Evolutionary conservation across 345 rosid genomes (phyloP), one percentile per base, ranked within the genome.

Genomic region (Dimocarpus longan): DNA sequence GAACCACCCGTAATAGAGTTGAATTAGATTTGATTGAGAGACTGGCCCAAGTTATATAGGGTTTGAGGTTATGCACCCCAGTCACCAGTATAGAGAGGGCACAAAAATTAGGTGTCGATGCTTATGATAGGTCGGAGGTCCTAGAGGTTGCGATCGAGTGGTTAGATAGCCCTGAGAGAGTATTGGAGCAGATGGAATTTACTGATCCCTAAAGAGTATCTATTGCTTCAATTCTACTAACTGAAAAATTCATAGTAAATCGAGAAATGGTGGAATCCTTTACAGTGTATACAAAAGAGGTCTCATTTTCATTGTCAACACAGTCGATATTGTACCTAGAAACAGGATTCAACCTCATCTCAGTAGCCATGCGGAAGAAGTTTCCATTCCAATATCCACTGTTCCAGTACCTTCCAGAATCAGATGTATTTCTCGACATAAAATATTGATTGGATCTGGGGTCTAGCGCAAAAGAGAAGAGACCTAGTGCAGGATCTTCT

Each of bases 401-500:
- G 2, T 77, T 77, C 97, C 97, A 91, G 71, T 75, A 92, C 28
- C 0, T 15, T 4, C 28, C 28, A 26, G 28, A 26, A 0, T 13
- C 57, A 5, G 93, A 68, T 70, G 62, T 32, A 24, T 94, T 92
- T 94, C 95, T 84, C 6, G 75, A 63, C 48, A 90, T 84, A 19
- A 65, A 60, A 80, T 91, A 91, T 71, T 85, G 83, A 48, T 87
- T 86, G 64, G 83, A 81, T 44, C 84, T 2, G 9, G 90, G 91
- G 56, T 86, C 86, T 3, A 91, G 86, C 85, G 85, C 87, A 5
- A 91, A 87, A 46, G 98, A 87, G 83, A 86, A 94, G 56, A 87
- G 87, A 78, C 97, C 98, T 4, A 89, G 88, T 10, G 93, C 80
- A 18, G 98, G 94, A 74, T 94, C 90, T 10, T 87, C 89, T 0